phyloP scores from a whole-genome alignment of 1,284 basidiomycete genomes.

The Rhodofomes roseus region DNA sequence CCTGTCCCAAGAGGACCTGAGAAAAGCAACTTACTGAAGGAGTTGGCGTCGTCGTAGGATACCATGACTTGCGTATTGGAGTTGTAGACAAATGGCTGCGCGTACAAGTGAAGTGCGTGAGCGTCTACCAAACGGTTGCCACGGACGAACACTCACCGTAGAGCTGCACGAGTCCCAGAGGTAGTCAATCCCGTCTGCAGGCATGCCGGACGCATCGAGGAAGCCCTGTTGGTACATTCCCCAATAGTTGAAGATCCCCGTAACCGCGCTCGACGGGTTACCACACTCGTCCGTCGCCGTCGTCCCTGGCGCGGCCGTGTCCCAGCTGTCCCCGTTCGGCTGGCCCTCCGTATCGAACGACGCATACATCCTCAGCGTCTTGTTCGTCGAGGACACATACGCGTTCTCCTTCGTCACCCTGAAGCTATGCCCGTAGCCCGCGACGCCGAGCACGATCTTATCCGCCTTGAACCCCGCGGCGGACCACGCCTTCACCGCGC shows the following conservation, averaged over 20 bases:
- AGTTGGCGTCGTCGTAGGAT: constrained; percentile 36
- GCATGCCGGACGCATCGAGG: constrained; percentile 33
- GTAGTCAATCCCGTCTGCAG: constrained; percentile 36
- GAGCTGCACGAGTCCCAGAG: constrained; percentile 44
- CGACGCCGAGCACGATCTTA: constrained; percentile 65
- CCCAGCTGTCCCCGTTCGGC: constrained; percentile 43
- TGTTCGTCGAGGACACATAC: constrained; percentile 16
- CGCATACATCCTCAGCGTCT: constrained; percentile 33
- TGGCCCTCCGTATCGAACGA: constrained; percentile 33
- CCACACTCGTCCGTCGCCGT: constrained; percentile 37
- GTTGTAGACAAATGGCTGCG: constrained; percentile 46
- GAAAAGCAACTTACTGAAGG: constrained; percentile 27
- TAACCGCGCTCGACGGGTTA: constrained; percentile 24
- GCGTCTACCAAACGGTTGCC: background rate
- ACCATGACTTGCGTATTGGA: constrained; percentile 34
- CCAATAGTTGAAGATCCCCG: constrained; percentile 40
- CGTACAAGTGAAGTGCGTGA: background rate
- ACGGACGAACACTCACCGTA: constrained; percentile 34
- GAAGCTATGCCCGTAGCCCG: constrained; percentile 51
- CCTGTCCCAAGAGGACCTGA: background rate
- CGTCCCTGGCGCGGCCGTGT: constrained; percentile 20
- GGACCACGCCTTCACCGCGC: constrained; percentile 60
- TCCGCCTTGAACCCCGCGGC: constrained; percentile 57
- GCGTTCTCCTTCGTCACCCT: constrained; percentile 32
- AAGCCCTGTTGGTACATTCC: constrained; percentile 36